Base-by-base conservation (phyloP, 257 asterid genomes). In the Rehmannia glutinosa region DNA sequence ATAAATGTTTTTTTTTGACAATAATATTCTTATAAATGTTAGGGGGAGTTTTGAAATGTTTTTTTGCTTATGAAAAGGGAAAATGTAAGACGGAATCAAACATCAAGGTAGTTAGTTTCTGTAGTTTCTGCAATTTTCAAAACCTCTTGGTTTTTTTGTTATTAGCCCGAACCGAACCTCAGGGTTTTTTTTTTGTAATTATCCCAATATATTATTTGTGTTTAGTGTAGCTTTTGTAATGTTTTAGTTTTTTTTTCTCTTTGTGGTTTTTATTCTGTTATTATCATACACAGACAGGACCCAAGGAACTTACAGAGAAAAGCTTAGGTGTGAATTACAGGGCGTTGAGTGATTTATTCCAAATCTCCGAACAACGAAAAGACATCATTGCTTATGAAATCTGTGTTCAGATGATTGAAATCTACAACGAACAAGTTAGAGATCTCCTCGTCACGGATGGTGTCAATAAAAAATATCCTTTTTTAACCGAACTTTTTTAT, bases 371-470 rank as follows among this genome's bases (percentile, higher is more conserved):
- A 30, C 21, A 30, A 21, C 27, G 62, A 4, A 30, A 55, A 55
- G 41, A 30, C 10, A 55, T 27, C 8, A 13, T 55, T 55, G 41
- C 62, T 27, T 55, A 55, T 30, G 62, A 55, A 13, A 55, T 55
- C 2, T 55, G 41, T 15, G 62, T 55, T 30, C 62, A 55, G 42
- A 55, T 55, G 41, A 30, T 30, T 41, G 62, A 55, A 55, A 55
- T 55, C 10, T 55, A 55, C 41, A 55, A 55, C 39, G 62, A 55
- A 36, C 62, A 55, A 30, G 62, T 55, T 16, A 13, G 62, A 15
- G 62, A 55, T 30, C 23, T 55, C 6, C 62, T 55, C 10, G 24
- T 13, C 13, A 28, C 21, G 2, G 62, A 55, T 16, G 62, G 62
- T 30, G 39, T 23, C 39, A 30, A n/a, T 27, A 55, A 28, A 15